Percentiles rank a stretch among this genome's conserved stretches.
Conservation (phyloP, 352 stramenopile genomes). For the Globisporangium canariense region DNA sequence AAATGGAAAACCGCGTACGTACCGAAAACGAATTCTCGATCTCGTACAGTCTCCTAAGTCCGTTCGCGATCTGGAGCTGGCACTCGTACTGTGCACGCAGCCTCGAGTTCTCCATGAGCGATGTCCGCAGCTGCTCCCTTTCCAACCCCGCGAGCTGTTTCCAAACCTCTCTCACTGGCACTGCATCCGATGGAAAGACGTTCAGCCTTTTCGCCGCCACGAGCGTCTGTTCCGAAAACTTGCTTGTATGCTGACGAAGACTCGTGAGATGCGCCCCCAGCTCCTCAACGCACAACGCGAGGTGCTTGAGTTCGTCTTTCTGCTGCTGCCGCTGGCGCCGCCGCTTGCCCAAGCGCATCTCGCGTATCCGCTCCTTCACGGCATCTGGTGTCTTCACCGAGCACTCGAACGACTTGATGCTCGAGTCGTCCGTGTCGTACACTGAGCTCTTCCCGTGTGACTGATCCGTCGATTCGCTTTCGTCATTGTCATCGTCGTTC, state of each 20-base stretch:
- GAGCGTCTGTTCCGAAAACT: slow-evolving; percentile 4
- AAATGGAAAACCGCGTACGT: not conserved
- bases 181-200: not conserved
- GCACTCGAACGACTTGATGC: not conserved
- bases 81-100: slow-evolving; percentile 29
- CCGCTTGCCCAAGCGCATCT: slow-evolving; percentile 5
- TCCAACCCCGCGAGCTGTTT: slow-evolving; percentile 30
- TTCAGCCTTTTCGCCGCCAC: not conserved
- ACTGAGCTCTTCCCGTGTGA: no score
- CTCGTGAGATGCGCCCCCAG: not conserved
- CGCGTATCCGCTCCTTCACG: not conserved
- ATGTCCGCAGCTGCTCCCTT: slow-evolving; percentile 26
- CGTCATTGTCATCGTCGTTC: no score
- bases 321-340: not conserved
- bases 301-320: not conserved
- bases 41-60: slow-evolving; percentile 30
- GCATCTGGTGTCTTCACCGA: not conserved
- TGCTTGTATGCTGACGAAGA: not conserved
- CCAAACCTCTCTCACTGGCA: slow-evolving; percentile 24
- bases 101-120: slow-evolving; percentile 32
- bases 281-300: not conserved
- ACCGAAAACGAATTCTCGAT: slow-evolving; percentile 9
- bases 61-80: slow-evolving; percentile 31
- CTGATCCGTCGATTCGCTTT: no score
- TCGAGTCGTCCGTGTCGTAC: not conserved